Evolutionary conservation across 805 yeast genomes (phyloP), one percentile per base, ranked within the genome.

Genomic region (Blastobotrys robertii): DNA sequence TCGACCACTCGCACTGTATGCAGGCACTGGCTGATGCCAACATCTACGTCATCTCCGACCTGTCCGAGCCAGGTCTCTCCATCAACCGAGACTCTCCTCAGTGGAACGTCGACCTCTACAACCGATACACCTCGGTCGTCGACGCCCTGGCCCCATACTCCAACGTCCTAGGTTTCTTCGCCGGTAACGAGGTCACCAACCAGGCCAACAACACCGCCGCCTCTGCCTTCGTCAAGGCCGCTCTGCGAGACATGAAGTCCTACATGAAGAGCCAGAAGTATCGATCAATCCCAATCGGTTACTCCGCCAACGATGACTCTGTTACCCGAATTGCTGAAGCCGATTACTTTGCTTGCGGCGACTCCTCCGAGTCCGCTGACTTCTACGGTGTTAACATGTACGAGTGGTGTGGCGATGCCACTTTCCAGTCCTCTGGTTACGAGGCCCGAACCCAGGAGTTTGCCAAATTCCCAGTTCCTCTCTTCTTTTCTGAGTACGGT

Each of bases 161-260:
- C 38, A 90, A 90, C 65, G 75, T 85, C 13, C 70, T 90, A 50
- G 98, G 97, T 2, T 88, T 85, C 73, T 88, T 90, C 65, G 97
- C 97, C 25, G 98, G 97, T 49, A 90, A 90, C 65, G 98, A 90
- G 72, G 97, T 92, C 42, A 77, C 90, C 47, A 90, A 88, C 64
- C 86, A 84, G 58, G 44, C 47, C 51, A 67, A 86, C 39, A 88
- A 85, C 64, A 84, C 97, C 10, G 81, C 78, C 53, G 84, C 97
- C 29, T 87, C 97, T 25, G 86, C 97, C 1, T 90, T 79, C 64
- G 95, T 92, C 44, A 92, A 90, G 72, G 96, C 97, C 28, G 95
- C 97, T 12, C 73, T 92, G 48, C 81, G 98, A 65, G 98, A 90
- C 62, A 73, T 75, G 58, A 88, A 84, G 66, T 57, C 70, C 12